Evolutionary conservation across 164 flowering plant species (phyloP).

Genomic region (Tetrastigma voinierianum): DNA sequence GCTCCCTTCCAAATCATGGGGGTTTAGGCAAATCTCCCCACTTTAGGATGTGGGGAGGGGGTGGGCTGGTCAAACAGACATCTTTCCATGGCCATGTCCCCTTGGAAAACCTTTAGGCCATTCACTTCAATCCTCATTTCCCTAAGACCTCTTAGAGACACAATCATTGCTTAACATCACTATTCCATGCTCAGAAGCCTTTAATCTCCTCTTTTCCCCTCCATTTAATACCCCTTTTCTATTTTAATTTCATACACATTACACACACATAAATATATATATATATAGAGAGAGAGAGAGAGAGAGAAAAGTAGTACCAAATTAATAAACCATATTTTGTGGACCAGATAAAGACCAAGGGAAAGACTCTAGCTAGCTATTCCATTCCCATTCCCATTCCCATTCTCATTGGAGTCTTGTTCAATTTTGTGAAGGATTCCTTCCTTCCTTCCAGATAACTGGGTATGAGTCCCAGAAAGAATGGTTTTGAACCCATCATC

Average conservation of each 20-base stretch:
- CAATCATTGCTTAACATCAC: constrained; percentile 41
- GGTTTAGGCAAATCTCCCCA: constrained; percentile 7
- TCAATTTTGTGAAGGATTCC: neutral
- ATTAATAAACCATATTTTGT: no score
- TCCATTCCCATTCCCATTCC: no score
- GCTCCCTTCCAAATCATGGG: constrained; percentile 7
- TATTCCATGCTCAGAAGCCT: constrained; percentile 27
- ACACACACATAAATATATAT: constrained; percentile 2
- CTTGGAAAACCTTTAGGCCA: constrained; percentile 21
- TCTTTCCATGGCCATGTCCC: constrained; percentile 14
- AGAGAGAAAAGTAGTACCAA: no score
- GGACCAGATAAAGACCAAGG: no score
- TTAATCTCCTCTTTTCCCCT: constrained; percentile 13
- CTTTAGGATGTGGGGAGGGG: neutral
- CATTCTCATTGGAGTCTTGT: neutral
- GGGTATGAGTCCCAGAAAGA: neutral
- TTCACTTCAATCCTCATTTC: neutral
- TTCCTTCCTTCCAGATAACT: neutral
- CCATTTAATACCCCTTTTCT: constrained; percentile 16
- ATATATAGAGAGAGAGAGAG: neutral
- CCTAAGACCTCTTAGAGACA: constrained; percentile 29
- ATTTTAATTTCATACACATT: neutral
- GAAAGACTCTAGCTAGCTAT: no score
- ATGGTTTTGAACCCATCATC: constrained; percentile 3
- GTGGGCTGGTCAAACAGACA: constrained; percentile 31